Evolutionary conservation across 2,329 filamentous ascomycete genomes (phyloP).

Genomic region (Neurospora crassa): DNA sequence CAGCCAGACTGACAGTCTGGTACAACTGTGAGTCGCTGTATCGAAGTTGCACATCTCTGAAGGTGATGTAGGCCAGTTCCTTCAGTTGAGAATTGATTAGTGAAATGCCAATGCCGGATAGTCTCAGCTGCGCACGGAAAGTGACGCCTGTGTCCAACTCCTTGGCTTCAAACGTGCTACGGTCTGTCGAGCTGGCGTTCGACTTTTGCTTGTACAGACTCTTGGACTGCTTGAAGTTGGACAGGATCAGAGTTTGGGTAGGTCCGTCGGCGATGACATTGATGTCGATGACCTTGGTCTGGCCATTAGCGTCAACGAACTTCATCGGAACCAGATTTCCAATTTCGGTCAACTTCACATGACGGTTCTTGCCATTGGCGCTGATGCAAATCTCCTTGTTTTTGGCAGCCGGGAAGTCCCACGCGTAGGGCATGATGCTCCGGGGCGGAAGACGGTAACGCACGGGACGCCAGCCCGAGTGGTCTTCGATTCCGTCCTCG

Average conservation of each 20-base stretch:
- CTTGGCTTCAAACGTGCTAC: slow-evolving; percentile 83
- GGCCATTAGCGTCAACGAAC: slow-evolving; percentile 56
- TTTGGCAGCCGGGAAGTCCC: slow-evolving; percentile 98
- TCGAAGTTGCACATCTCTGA: slow-evolving; percentile 81
- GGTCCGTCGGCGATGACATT: slow-evolving; percentile 93
- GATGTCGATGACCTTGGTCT: slow-evolving; percentile 87
- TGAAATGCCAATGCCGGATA: slow-evolving; percentile 87
- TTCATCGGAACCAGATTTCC: slow-evolving; percentile 94
- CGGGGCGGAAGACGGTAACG: slow-evolving; percentile 83
- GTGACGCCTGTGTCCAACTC: slow-evolving; percentile 79
- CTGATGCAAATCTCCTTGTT: slow-evolving; percentile 84
- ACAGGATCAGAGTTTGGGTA: slow-evolving; percentile 86
- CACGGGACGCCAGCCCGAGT: slow-evolving; percentile 84
- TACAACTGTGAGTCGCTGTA: slow-evolving; percentile 91
- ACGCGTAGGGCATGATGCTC: slow-evolving; percentile 99
- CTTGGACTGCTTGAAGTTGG: slow-evolving; percentile 87
- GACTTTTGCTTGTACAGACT: slow-evolving; percentile 68
- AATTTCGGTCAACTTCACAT: slow-evolving; percentile 93
- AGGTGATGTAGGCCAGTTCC: slow-evolving; percentile 87
- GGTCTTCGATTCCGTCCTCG: slow-evolving; percentile 76
- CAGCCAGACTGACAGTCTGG: slow-evolving; percentile 79
- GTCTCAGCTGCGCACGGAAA: slow-evolving; percentile 78
- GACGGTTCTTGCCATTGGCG: slow-evolving; percentile 70
- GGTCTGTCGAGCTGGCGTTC: slow-evolving; percentile 40
- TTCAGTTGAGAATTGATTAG: slow-evolving; percentile 86